These are phyloP conservation scores for Neonectria ditissima DNA, from an alignment of 2,329 filamentous ascomycete genomes.

Conservation along the genomic window DNA sequence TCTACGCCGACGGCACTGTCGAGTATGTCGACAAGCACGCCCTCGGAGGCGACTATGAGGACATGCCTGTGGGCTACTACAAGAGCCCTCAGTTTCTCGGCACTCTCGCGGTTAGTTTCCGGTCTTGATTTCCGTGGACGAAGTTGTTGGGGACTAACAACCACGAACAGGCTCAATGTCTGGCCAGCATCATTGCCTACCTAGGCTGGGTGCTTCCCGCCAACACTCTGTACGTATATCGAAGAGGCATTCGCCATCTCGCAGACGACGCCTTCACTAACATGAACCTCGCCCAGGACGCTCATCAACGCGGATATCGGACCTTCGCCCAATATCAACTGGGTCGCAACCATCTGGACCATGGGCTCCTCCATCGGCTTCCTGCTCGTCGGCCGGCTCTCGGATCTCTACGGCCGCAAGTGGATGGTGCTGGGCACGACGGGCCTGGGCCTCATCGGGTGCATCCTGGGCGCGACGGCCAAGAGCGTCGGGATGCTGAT, in stretches of 20 bases:
- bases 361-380: conserved; percentile 54
- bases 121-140: background rate
- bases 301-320: conserved; percentile 51
- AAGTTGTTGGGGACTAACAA: conserved; percentile 1
- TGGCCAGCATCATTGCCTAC: conserved; percentile 50
- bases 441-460: conserved; percentile 52
- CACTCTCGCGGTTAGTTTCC: conserved; percentile 50
- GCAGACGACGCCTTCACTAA: conserved; percentile 1
- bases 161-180: conserved; percentile 46
- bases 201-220: conserved; percentile 52
- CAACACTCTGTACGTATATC: conserved; percentile 47
- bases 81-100: conserved; percentile 54
- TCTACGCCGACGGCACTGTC: conserved; percentile 55
- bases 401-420: conserved; percentile 57
- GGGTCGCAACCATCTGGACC: conserved; percentile 53
- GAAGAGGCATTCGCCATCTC: too few species aligned
- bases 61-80: conserved; percentile 57
- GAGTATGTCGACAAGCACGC: conserved; percentile 56
- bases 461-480: conserved; percentile 52
- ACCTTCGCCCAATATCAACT: conserved; percentile 47
- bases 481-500: conserved; percentile 52
- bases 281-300: conserved; percentile 18
- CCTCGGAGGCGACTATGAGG: conserved; percentile 54
- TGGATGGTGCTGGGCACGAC: conserved; percentile 53
- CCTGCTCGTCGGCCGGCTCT: conserved; percentile 56